Conservation (phyloP, 371 early-diverging fungal species). For the Rhizopus stolonifer region DNA sequence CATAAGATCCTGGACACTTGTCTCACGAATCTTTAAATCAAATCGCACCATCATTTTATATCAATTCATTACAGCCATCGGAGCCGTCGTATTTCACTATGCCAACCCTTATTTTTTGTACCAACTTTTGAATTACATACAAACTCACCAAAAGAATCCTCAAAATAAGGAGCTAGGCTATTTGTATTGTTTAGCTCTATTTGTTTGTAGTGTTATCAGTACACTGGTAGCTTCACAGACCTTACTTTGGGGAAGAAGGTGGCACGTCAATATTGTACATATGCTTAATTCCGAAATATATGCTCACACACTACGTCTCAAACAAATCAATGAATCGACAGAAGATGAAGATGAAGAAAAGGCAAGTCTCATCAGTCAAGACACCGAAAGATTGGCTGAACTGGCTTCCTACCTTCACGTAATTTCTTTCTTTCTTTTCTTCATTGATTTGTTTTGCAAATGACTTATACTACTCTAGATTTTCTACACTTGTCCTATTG, state of each 20-base stretch:
- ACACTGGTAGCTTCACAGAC: constrained; percentile 61
- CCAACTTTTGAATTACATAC: constrained; percentile 47
- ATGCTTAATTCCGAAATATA: constrained; percentile 60
- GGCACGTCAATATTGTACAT: constrained; percentile 56
- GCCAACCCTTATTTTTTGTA: constrained; percentile 55
- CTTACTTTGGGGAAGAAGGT: constrained; percentile 57
- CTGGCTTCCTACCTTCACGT: constrained; percentile 55
- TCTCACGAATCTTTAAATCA: constrained; percentile 30
- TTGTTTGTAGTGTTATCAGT: constrained; percentile 51
- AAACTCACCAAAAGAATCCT: constrained; percentile 27
- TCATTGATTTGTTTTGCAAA: too few relatives aligned
- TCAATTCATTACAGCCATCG: constrained; percentile 53
- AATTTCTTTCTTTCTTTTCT: too few relatives aligned
- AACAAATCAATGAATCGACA: constrained; percentile 2
- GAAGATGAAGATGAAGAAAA: constrained; percentile 31
- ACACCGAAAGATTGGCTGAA: constrained; percentile 70
- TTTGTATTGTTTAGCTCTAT: constrained; percentile 53
- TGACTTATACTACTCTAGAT: too few relatives aligned
- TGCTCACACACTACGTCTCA: constrained; percentile 51
- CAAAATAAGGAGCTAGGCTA: constrained; percentile 42
- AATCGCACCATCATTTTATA: constrained; percentile 33
- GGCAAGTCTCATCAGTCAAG: constrained; percentile 78
- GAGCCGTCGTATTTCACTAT: constrained; percentile 55
- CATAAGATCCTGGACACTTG: neutral
- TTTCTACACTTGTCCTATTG: constrained; percentile 65